A percentile compares a stretch with the other conserved stretches of the same genome.
These are phyloP conservation scores for Mortierella sp. DNA, from an alignment of 371 early-diverging fungal genomes.

Conservation along the genomic window DNA sequence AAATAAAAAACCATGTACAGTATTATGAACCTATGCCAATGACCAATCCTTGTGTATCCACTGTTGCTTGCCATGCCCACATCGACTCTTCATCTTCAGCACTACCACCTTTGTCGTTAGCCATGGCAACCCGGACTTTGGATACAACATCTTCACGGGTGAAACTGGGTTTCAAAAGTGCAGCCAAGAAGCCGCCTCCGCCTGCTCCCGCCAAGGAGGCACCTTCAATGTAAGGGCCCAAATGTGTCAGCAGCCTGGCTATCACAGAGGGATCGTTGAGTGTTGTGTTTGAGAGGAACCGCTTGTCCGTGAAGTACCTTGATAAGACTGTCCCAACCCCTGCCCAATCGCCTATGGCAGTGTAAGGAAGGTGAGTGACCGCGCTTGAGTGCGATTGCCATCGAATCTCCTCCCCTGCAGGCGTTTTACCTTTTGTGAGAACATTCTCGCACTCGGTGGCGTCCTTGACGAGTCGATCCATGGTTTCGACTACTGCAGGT, in stretches of 20 bases:
- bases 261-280: slow-evolving; percentile 34
- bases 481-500: slow-evolving; percentile 32
- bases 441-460: slow-evolving; percentile 21
- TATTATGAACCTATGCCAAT: slow-evolving; percentile 22
- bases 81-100: slow-evolving; percentile 5
- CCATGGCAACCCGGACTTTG: slow-evolving; percentile 12
- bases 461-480: slow-evolving; percentile 33
- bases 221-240: slow-evolving; percentile 30
- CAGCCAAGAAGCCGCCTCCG: slow-evolving; percentile 42
- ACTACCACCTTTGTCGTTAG: background rate
- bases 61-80: slow-evolving; percentile 40
- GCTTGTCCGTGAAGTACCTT: slow-evolving; percentile 35
- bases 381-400: background rate
- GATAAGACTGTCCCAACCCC: slow-evolving; percentile 26
- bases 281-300: slow-evolving; percentile 31
- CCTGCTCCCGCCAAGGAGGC: slow-evolving; percentile 44
- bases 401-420: no score
- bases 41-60: slow-evolving; percentile 24
- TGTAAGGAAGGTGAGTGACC: background rate
- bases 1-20: no score
- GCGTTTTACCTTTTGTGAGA: slow-evolving; percentile 27
- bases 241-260: slow-evolving; percentile 3
- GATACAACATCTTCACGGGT: slow-evolving; percentile 9
- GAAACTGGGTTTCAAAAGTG: slow-evolving; percentile 13
- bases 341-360: slow-evolving; percentile 7